Evolutionary conservation across 2,329 filamentous ascomycete genomes (phyloP).

Genomic region (Canariomyces notabilis): DNA sequence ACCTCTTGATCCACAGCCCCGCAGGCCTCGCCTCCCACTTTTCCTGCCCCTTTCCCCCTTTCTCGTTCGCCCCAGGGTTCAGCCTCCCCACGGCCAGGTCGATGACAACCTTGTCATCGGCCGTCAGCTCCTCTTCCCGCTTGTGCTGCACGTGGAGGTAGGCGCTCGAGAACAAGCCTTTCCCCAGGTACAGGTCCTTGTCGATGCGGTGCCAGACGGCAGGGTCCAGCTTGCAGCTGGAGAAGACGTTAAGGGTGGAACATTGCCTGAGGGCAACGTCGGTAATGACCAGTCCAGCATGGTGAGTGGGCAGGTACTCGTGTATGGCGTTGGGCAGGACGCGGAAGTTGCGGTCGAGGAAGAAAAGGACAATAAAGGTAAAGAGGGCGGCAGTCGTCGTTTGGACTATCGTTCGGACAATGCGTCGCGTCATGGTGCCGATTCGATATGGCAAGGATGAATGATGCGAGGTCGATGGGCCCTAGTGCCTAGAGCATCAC

Average conservation of each 20-base stretch:
- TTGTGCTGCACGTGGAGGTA: conserved; percentile 80
- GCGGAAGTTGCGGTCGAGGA: conserved; percentile 84
- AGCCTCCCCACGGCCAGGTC: conserved; percentile 71
- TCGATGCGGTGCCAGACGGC: conserved; percentile 75
- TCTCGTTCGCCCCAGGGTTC: conserved; percentile 57
- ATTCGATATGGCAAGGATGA: neutral
- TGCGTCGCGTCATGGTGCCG: conserved; percentile 29
- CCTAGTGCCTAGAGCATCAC: conserved; percentile 1
- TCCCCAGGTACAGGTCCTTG: conserved; percentile 80
- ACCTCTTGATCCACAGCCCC: conserved; percentile 78
- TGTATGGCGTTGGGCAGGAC: conserved; percentile 83
- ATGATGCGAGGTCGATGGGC: conserved; percentile 6
- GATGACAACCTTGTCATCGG: conserved; percentile 72
- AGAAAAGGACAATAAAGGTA: conserved; percentile 66
- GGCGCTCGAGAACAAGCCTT: conserved; percentile 67
- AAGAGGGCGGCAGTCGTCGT: conserved; percentile 61
- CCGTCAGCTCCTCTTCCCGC: conserved; percentile 74
- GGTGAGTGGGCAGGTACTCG: conserved; percentile 79
- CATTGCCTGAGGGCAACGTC: conserved; percentile 77
- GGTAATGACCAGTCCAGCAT: conserved; percentile 78
- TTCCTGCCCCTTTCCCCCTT: conserved; percentile 38
- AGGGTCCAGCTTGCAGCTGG: conserved; percentile 68
- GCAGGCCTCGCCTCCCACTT: conserved; percentile 73
- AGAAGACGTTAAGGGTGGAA: conserved; percentile 67
- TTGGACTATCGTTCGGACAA: conserved; percentile 66